A percentile compares a stretch with the other conserved stretches of the same genome.
Conservation (phyloP, 306 rosid species). For the Casuarina equisetifolia region DNA sequence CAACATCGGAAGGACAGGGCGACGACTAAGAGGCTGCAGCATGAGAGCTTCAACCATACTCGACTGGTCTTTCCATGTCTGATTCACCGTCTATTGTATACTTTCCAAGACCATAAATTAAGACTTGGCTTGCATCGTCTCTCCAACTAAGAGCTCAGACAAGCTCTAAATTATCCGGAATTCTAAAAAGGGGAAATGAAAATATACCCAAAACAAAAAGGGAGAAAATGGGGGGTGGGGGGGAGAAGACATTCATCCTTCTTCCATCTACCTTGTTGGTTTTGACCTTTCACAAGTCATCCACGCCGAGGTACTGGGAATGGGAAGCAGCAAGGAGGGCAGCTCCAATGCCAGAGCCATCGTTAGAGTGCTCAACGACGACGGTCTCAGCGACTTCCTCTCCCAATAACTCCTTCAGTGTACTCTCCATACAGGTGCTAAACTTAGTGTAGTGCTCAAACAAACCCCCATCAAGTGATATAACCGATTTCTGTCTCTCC, state of each 20-base stretch:
- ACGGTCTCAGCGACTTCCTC: constrained; percentile 57
- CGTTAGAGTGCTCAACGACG: constrained; percentile 64
- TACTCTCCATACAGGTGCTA: constrained; percentile 69
- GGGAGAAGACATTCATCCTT: constrained; percentile 37
- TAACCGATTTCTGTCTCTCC: constrained; percentile 70
- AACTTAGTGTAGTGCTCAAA: constrained; percentile 80
- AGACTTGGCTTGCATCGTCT: constrained; percentile 35
- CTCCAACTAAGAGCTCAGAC: constrained; percentile 27
- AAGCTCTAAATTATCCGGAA: constrained; percentile 24
- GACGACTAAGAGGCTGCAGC: constrained; percentile 20
- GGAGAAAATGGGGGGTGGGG: background rate
- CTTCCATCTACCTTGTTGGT: constrained; percentile 31
- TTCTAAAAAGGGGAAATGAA: constrained; percentile 11
- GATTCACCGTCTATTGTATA: constrained; percentile 27
- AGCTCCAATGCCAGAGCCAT: constrained; percentile 97
- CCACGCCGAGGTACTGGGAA: constrained; percentile 69
- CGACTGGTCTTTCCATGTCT: constrained; percentile 18
- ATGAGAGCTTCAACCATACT: constrained; percentile 24
- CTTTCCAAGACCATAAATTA: constrained; percentile 35
- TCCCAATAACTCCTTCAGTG: constrained; percentile 82
- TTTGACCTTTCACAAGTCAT: constrained; percentile 45
- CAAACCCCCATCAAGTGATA: constrained; percentile 91
- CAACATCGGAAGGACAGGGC: constrained; percentile 22
- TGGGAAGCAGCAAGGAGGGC: constrained; percentile 95
- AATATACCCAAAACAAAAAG: constrained; percentile 15